Evolutionary conservation across 2,329 filamentous ascomycete species (phyloP), one percentile per base, ranked within the genome.

Genomic region (Aspergillus latus): DNA sequence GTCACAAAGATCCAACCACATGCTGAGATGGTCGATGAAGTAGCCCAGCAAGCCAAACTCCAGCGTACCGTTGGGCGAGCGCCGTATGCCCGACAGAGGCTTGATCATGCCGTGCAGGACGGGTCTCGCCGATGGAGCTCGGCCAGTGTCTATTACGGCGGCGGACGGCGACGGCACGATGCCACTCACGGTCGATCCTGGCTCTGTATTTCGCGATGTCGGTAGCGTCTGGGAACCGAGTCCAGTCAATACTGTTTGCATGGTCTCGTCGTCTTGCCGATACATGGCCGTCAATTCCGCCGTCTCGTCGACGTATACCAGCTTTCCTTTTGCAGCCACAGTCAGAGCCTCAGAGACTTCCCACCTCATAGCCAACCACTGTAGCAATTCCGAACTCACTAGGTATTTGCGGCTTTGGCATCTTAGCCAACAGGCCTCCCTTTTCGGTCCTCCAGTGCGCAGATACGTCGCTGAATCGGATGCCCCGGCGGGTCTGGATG

Each of bases 1-100:
- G 49, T 78, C 76, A 55, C 75, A 76, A 1, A 74, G 64, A 54
- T 78, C 76, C 54, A 78, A 72, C 59, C 63, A 39, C 15, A 47
- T 16, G 15, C n/a, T 32, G 11, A 32, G 84, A 26, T 28, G 30
- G 11, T 39, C 13, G 32, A 15, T 13, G 43, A 32, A 42, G n/a
- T 52, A 52, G 4, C 13, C 30, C 30, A 46, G 16, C 2, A 52
- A 42, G 4, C 34, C 15, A 5, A 52, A 45, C 16, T 52, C 50
- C 7, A 52, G 50, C 1, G 50, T 46, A 2, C 5, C 40, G 26
- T 8, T 47, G 6, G 9, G 21, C 6, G 51, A 47, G 8, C 13
- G 26, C 2, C 7, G 39, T 10, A 1, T 30, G 16, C 9, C 3
- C 10, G 10, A 10, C 13, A 28, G 36, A 21, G 49, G 50, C n/a